phyloP scores from a whole-genome alignment of 352 stramenopile genomes.

The Globisporangium camurandrum region DNA sequence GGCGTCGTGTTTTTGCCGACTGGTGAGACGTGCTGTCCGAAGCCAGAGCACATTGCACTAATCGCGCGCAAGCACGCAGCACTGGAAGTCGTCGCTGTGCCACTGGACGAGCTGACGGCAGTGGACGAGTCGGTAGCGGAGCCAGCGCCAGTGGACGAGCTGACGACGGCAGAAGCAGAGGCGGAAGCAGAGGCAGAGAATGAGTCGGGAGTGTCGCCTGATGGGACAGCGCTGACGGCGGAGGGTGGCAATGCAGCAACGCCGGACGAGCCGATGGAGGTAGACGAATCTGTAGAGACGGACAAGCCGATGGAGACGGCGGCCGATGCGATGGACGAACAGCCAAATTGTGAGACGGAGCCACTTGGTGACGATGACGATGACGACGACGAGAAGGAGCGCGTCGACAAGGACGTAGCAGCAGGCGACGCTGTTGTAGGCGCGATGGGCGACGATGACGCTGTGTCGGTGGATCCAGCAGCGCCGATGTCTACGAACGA shows the following conservation, averaged over 20 bases:
- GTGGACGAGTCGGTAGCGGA: neutral
- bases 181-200: neutral
- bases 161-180: neutral
- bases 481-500: no score
- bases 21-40: constrained; percentile 60
- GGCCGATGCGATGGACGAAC: no score
- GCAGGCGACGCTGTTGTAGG: no score
- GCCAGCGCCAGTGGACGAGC: neutral
- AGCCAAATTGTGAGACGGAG: no score
- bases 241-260: neutral
- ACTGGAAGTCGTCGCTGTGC: neutral
- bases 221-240: neutral
- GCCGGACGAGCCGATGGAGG: no score
- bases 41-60: constrained; percentile 38
- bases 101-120: neutral
- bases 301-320: no score
- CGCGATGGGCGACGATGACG: no score
- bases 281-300: no score
- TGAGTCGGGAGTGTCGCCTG: neutral
- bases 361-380: no score
- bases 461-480: no score
- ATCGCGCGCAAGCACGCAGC: constrained; percentile 23
- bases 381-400: no score
- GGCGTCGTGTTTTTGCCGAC: constrained; percentile 63
- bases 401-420: no score